phyloP scores from a whole-genome alignment of 129 eudicot species.

The Rutidosis leptorrhynchoides region DNA sequence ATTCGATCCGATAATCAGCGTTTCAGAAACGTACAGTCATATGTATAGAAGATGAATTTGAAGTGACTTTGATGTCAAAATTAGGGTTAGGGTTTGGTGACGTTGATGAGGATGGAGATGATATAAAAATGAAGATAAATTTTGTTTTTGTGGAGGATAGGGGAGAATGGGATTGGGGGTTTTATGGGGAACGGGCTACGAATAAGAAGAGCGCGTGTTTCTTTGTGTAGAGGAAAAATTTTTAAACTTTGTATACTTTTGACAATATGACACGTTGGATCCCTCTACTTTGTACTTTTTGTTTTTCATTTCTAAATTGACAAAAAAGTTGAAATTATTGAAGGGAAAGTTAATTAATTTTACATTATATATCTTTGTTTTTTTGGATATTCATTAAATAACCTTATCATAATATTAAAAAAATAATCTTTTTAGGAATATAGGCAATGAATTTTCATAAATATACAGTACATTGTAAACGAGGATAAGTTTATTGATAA shows the following conservation, averaged over 20 bases:
- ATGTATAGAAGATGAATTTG: background rate
- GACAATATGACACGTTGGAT: constrained; percentile 16
- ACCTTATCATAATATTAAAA: too few species aligned
- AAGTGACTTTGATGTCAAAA: background rate
- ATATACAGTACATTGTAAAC: too few species aligned
- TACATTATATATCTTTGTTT: background rate
- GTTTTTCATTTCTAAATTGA: background rate
- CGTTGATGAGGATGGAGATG: constrained; percentile 24
- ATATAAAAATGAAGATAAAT: constrained; percentile 17
- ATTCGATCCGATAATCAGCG: constrained; percentile 15
- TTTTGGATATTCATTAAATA: background rate
- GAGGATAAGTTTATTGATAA: too few species aligned
- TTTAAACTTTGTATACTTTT: constrained; percentile 28
- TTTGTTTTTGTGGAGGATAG: constrained; percentile 16
- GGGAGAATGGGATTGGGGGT: background rate
- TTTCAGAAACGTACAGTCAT: constrained; percentile 24
- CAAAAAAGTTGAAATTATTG: background rate
- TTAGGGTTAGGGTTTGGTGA: constrained; percentile 37
- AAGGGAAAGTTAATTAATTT: background rate
- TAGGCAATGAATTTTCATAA: too few species aligned
- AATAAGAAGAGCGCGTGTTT: constrained; percentile 24
- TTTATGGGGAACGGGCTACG: constrained; percentile 17
- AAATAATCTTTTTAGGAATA: too few species aligned
- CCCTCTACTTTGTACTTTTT: constrained; percentile 11
- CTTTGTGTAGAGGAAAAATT: background rate